These are phyloP conservation scores for Daldinia concentrica DNA, from an alignment of 495 filamentous ascomycete species.

Conservation along the genomic window DNA sequence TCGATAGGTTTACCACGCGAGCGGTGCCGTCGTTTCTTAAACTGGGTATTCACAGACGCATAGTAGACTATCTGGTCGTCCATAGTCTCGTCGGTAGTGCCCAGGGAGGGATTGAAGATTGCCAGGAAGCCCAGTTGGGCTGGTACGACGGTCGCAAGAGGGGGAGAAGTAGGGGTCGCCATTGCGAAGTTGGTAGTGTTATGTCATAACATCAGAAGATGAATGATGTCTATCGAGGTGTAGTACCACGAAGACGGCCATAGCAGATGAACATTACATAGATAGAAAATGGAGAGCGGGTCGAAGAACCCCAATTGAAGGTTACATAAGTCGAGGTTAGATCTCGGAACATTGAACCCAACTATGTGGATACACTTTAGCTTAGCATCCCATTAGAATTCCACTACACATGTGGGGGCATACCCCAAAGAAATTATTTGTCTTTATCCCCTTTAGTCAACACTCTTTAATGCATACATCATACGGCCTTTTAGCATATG, in stretches of 20 bases:
- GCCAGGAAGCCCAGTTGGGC: conserved; percentile 88
- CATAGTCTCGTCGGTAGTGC: conserved; percentile 85
- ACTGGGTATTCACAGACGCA: conserved; percentile 68
- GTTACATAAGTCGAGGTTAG: neutral
- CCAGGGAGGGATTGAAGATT: conserved; percentile 94
- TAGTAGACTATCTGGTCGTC: conserved; percentile 93
- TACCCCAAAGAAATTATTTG: no score
- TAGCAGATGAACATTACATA: conserved; percentile 19
- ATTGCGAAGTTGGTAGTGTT: conserved; percentile 16
- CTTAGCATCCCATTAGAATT: neutral
- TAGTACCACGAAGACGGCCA: conserved; percentile 29
- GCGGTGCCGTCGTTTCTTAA: conserved; percentile 47
- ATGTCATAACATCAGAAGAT: conserved; percentile 27
- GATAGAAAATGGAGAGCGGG: neutral
- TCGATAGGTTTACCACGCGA: conserved; percentile 51
- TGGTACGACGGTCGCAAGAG: conserved; percentile 61
- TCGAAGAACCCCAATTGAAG: conserved; percentile 1
- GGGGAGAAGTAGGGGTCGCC: conserved; percentile 28
- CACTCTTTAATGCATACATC: no score
- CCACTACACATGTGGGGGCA: neutral
- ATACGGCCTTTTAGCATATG: no score
- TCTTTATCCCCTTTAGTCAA: no score
- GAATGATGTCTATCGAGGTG: conserved; percentile 31
- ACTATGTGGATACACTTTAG: neutral
- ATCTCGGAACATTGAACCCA: neutral